These are phyloP conservation scores for Uronychia setigera DNA, from an alignment of 73 alveolate genomes.

Conservation along the genomic window DNA sequence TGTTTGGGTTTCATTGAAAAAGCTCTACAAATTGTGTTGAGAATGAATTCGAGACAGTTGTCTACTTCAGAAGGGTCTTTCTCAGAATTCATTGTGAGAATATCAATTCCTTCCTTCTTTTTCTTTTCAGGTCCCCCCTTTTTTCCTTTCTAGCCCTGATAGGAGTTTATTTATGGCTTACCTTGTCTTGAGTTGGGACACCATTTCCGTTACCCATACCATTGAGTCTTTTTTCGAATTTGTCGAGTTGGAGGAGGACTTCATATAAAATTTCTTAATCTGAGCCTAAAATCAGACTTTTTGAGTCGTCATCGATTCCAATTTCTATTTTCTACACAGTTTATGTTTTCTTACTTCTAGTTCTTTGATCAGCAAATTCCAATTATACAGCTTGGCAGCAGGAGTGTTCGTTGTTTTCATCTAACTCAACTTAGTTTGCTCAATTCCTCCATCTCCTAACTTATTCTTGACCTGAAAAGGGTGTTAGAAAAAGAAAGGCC, in stretches of 20 bases:
- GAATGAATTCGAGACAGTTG: slow-evolving; percentile 58
- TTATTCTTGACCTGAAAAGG: too few species aligned
- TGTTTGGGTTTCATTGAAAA: slow-evolving; percentile 68
- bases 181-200: not conserved
- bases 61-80: slow-evolving; percentile 58
- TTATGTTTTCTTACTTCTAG: slow-evolving; percentile 31
- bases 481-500: too few species aligned
- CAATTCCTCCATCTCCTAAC: slow-evolving; percentile 26
- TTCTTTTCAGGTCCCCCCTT: slow-evolving; percentile 12
- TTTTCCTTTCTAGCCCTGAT: slow-evolving; percentile 18
- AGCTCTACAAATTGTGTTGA: slow-evolving; percentile 59
- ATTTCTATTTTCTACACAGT: slow-evolving; percentile 52
- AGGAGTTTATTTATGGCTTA: slow-evolving; percentile 7
- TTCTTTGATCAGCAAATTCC: slow-evolving; percentile 70
- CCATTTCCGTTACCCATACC: not conserved
- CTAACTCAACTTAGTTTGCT: slow-evolving; percentile 11
- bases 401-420: slow-evolving; percentile 73
- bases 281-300: slow-evolving; percentile 67
- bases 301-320: slow-evolving; percentile 57
- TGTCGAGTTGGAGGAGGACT: not conserved
- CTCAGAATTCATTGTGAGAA: slow-evolving; percentile 61
- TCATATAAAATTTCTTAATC: slow-evolving; percentile 32
- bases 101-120: slow-evolving; percentile 71
- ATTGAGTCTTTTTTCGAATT: not conserved
- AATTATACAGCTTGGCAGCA: slow-evolving; percentile 74